Evolutionary conservation across 2,329 filamentous ascomycete species (phyloP).

Genomic region (Tolypocladium cylindrosporum): DNA sequence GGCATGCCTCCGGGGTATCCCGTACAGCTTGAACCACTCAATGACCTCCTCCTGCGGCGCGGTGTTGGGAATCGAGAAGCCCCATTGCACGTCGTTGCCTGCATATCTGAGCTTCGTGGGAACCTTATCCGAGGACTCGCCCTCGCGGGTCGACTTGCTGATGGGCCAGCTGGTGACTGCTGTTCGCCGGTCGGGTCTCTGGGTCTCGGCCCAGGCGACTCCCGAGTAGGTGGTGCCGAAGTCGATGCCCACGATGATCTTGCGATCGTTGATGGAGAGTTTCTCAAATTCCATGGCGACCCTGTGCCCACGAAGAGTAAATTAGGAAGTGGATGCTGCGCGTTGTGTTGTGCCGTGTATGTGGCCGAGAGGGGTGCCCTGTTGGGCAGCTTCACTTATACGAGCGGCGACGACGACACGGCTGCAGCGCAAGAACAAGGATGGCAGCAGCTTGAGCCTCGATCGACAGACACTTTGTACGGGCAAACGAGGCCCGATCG

Average conservation of each 20-base stretch:
- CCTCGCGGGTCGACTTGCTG: constrained; percentile 21
- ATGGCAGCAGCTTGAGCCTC: neutral
- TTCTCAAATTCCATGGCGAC: neutral
- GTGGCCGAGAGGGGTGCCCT: too few species aligned
- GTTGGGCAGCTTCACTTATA: neutral
- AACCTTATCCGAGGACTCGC: constrained; percentile 32
- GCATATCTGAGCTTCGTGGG: constrained; percentile 34
- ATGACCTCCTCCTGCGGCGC: constrained; percentile 26
- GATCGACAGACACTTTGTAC: neutral
- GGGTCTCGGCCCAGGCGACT: constrained; percentile 36
- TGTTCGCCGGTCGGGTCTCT: constrained; percentile 23
- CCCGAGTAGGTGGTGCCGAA: constrained; percentile 46
- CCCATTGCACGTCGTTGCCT: constrained; percentile 30
- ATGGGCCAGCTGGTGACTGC: constrained; percentile 33
- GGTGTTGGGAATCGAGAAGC: constrained; percentile 30
- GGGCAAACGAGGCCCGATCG: neutral
- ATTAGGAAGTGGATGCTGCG: too few species aligned
- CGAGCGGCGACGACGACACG: too few species aligned
- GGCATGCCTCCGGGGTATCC: constrained; percentile 6
- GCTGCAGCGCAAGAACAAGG: too few species aligned
- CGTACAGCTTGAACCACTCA: constrained; percentile 39
- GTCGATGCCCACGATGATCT: constrained; percentile 39
- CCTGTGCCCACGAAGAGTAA: too few species aligned
- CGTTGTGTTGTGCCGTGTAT: neutral
- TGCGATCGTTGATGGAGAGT: constrained; percentile 16